A percentile compares a stretch with the other conserved stretches of the same genome.
Evolutionary conservation across 805 yeast genomes (phyloP).

Genomic region (Wickerhamiella bombiphila): DNA sequence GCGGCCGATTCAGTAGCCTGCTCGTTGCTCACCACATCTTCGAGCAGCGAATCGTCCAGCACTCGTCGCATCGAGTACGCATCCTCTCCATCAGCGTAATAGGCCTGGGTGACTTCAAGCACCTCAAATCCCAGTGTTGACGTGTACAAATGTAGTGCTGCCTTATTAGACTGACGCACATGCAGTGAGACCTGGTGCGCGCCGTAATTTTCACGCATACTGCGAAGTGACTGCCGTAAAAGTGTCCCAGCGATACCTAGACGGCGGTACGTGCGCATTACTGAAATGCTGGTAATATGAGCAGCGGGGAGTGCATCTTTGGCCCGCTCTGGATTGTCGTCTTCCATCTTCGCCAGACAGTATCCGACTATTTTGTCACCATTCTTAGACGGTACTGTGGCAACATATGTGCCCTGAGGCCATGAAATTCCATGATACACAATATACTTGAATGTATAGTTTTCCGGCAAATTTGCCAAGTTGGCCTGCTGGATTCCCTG

Average conservation of each 20-base stretch:
- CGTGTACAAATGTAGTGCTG: slow-evolving; percentile 82
- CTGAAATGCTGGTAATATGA: slow-evolving; percentile 85
- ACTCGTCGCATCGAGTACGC: slow-evolving; percentile 84
- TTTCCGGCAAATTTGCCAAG: slow-evolving; percentile 83
- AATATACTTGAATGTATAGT: slow-evolving; percentile 82
- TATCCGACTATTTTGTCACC: slow-evolving; percentile 82
- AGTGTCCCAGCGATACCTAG: slow-evolving; percentile 89
- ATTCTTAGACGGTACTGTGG: slow-evolving; percentile 51
- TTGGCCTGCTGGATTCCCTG: slow-evolving; percentile 96
- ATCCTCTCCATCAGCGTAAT: slow-evolving; percentile 95
- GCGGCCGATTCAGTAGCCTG: background rate
- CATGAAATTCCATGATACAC: slow-evolving; percentile 87
- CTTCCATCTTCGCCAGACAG: slow-evolving; percentile 93
- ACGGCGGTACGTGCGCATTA: slow-evolving; percentile 88
- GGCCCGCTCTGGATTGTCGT: slow-evolving; percentile 33
- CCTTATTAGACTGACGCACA: slow-evolving; percentile 84
- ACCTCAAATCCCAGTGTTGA: slow-evolving; percentile 78
- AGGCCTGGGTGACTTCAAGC: slow-evolving; percentile 65
- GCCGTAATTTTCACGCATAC: slow-evolving; percentile 65
- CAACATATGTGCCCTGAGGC: slow-evolving; percentile 97
- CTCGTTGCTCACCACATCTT: background rate
- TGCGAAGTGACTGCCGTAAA: slow-evolving; percentile 61
- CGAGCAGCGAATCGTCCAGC: slow-evolving; percentile 4
- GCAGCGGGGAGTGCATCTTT: slow-evolving; percentile 43
- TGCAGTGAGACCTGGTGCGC: slow-evolving; percentile 81